Percentiles rank a stretch among this genome's conserved stretches.
phyloP scores from a whole-genome alignment of 306 rosid genomes.

The Vigna trinervia region DNA sequence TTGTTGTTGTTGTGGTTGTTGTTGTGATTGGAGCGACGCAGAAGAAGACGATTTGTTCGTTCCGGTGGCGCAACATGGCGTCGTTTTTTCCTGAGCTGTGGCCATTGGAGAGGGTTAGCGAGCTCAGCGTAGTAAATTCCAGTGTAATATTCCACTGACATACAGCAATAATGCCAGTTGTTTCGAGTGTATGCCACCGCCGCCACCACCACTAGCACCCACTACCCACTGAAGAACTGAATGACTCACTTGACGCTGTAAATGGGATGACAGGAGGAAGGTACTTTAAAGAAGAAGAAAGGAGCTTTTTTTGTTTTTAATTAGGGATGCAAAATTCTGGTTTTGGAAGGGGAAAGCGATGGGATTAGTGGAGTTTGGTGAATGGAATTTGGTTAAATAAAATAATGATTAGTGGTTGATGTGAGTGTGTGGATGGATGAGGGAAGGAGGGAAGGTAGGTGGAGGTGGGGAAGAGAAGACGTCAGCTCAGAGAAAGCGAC shows the following conservation, averaged over 20 bases:
- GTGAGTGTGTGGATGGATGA: not conserved
- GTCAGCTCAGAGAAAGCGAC: not conserved
- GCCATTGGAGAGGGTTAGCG: slow-evolving; percentile 86
- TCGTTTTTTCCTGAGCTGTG: slow-evolving; percentile 86
- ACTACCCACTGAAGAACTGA: not conserved
- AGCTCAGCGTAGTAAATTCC: slow-evolving; percentile 67
- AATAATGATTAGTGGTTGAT: not conserved
- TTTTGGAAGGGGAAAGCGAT: not conserved
- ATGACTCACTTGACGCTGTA: not conserved
- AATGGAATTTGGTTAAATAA: not conserved
- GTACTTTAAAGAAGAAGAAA: not conserved
- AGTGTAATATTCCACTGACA: slow-evolving; percentile 78
- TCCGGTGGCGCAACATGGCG: slow-evolving; percentile 58
- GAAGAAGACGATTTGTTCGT: slow-evolving; percentile 44
- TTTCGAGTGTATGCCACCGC: slow-evolving; percentile 30
- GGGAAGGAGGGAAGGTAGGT: not conserved
- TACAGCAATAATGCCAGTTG: slow-evolving; percentile 56
- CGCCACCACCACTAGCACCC: not conserved
- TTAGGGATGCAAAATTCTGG: not conserved
- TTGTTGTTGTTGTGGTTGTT: slow-evolving; percentile 4
- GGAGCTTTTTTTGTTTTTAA: not conserved
- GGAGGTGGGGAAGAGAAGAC: not conserved
- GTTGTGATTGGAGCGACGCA: not conserved
- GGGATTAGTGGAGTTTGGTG: slow-evolving; percentile 3
- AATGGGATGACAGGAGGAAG: not conserved